Evolutionary conservation across 768 basidiomycete genomes (phyloP), one percentile per base, ranked within the genome.

Genomic region (Piloderma croceum): DNA sequence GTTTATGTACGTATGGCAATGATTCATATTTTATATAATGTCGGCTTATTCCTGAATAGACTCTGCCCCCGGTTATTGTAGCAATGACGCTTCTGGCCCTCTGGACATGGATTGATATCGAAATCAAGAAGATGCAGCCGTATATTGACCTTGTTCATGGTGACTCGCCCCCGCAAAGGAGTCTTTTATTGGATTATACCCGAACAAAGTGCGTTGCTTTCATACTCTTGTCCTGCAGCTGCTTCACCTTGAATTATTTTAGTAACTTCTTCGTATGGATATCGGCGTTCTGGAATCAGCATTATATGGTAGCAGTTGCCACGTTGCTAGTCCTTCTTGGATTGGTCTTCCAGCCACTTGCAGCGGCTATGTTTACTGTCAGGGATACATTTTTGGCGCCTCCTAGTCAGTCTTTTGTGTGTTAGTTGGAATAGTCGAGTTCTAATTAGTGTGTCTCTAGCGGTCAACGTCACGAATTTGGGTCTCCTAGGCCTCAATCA

Each of bases 111-210:
- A 76, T 74, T 5, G 76, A 76, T 47, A 62, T 72, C 19, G 76
- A 76, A 44, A 71, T 79, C 36, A 74, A 76, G 48, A 73, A 69
- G 52, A 68, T 78, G 58, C 77, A 77, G 73, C 77, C 77, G 6
- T 79, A 77, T 49, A 68, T 79, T 18, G 75, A 77, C 44, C 69
- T 77, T 9, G 71, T 73, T 3, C 71, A 73, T 35, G 77, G 77
- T 1, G 67, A 76, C 42, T 69, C 76, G 1, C 71, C 73, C 1
- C 67, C 77, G 6, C 61, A 75, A 40, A 66, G 68, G 6, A 74
- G 73, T 56, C 56, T 77, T 11, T 56, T 79, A 10, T 53, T 79
- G 23, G 77, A 79, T 52, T 77, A 79, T 42, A 76, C 74, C 1
- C 65, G 72, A 17, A 59, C 60, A n/a, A 76, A 70, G 74, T 73